Evolutionary conservation across 805 yeast species (phyloP).

Genomic region (Yarrowia divulgata): DNA sequence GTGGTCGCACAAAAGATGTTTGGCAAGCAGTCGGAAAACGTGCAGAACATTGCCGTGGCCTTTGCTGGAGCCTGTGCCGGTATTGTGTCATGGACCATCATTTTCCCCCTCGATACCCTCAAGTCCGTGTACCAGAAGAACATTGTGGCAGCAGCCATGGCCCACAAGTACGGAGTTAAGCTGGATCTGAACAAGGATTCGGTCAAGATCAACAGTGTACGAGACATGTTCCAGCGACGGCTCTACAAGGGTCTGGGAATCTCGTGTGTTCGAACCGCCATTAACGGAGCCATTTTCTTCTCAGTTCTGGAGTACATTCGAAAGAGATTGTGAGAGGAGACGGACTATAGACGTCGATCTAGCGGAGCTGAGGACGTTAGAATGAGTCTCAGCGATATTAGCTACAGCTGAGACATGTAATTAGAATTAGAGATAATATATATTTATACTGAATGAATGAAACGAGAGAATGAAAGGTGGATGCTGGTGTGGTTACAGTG

Average conservation of each 20-base stretch:
- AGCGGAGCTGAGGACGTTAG: neutral
- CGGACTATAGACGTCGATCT: too few relatives aligned
- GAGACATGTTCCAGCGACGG: slow-evolving; percentile 55
- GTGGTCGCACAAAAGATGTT: slow-evolving; percentile 49
- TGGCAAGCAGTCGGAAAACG: slow-evolving; percentile 46
- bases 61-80: slow-evolving; percentile 85
- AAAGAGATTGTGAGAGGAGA: slow-evolving; percentile 4
- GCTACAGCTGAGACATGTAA: slow-evolving; percentile 11
- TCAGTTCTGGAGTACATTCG: slow-evolving; percentile 54
- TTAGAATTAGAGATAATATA: slow-evolving; percentile 27
- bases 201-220: slow-evolving; percentile 37
- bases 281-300: slow-evolving; percentile 79
- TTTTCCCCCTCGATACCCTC: slow-evolving; percentile 83
- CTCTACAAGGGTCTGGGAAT: slow-evolving; percentile 83
- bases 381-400: neutral
- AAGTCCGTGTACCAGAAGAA: slow-evolving; percentile 80
- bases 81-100: slow-evolving; percentile 71
- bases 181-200: slow-evolving; percentile 46
- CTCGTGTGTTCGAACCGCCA: slow-evolving; percentile 71
- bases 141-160: slow-evolving; percentile 70
- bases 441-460: slow-evolving; percentile 17
- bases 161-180: slow-evolving; percentile 52
- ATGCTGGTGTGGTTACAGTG: too few relatives aligned
- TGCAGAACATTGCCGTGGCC: slow-evolving; percentile 58
- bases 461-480: too few relatives aligned